These are phyloP conservation scores for Streptanthus diversifolius DNA, from an alignment of 345 rosid species.

Conservation along the genomic window DNA sequence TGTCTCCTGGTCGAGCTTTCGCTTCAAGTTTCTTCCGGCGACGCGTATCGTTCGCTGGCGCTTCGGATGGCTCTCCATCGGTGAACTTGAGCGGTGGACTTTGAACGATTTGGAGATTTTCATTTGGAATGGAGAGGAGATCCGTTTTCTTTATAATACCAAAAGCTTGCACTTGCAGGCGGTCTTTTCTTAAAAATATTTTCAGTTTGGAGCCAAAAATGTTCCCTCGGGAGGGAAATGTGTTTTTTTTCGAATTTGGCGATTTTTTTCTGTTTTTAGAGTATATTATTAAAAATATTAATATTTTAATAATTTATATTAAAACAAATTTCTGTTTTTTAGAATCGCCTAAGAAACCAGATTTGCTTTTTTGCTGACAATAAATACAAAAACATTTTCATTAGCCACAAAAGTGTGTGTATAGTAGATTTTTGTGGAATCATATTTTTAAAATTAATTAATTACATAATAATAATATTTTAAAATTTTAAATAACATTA, in stretches of 20 bases:
- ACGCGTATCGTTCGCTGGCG: conserved; percentile 33
- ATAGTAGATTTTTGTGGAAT: too few species aligned
- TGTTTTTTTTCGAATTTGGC: neutral
- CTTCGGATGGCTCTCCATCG: conserved; percentile 43
- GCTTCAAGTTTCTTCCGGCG: conserved; percentile 46
- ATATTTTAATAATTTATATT: too few species aligned
- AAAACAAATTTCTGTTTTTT: too few species aligned
- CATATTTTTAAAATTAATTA: too few species aligned
- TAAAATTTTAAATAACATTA: too few species aligned
- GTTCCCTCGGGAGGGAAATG: conserved; percentile 23
- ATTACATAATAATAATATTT: too few species aligned
- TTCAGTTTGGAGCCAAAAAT: conserved; percentile 22
- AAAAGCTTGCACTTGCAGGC: neutral
- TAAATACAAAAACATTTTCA: too few species aligned
- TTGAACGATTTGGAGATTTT: neutral
- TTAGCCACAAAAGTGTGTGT: too few species aligned
- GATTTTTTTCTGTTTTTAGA: too few species aligned
- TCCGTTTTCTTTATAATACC: conserved; percentile 1
- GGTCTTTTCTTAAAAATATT: neutral
- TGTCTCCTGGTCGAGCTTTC: conserved; percentile 46
- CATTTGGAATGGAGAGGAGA: neutral
- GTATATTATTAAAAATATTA: too few species aligned
- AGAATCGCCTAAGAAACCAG: too few species aligned
- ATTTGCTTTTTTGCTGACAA: too few species aligned
- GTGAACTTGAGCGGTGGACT: neutral